Conservation (phyloP, 2,329 filamentous ascomycete species). For the Zelopaecilomyces penicillatus region DNA sequence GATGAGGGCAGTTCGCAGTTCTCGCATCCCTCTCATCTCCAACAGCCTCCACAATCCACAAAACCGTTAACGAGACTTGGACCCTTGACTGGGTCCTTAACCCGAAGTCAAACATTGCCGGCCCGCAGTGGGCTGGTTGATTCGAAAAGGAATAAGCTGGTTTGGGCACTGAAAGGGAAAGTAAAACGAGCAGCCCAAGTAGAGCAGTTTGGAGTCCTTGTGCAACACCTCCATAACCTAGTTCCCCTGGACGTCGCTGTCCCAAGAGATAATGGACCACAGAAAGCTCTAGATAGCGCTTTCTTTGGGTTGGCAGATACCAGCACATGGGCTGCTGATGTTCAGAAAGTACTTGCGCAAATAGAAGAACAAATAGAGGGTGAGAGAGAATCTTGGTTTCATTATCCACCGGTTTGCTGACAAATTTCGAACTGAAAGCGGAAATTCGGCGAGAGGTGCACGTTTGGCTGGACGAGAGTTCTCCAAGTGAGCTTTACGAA, state of each 20-base stretch:
- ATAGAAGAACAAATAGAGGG: slow-evolving; percentile 1
- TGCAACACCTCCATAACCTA: slow-evolving; percentile 8
- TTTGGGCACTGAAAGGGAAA: slow-evolving; percentile 10
- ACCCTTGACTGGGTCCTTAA: too few relatives aligned
- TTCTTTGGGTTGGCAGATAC: too few relatives aligned
- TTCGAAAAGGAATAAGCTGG: slow-evolving; percentile 5
- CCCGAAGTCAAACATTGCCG: too few relatives aligned
- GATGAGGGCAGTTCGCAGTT: not conserved
- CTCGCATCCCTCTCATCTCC: too few relatives aligned
- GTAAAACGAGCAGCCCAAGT: slow-evolving; percentile 6
- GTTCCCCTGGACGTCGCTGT: slow-evolving; percentile 1
- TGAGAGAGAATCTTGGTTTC: too few relatives aligned
- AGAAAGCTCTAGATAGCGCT: too few relatives aligned
- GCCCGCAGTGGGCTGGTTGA: too few relatives aligned
- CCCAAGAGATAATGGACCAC: too few relatives aligned
- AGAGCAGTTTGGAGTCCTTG: slow-evolving; percentile 2
- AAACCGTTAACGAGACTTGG: too few relatives aligned
- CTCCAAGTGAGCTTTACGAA: slow-evolving; percentile 12
- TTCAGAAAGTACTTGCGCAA: not conserved
- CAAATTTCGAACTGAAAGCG: not conserved
- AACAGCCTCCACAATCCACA: too few relatives aligned
- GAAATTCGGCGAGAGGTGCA: slow-evolving; percentile 8
- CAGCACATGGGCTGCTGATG: too few relatives aligned
- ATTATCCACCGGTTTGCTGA: too few relatives aligned
- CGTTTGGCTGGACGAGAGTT: slow-evolving; percentile 10